A percentile compares a stretch with the other conserved stretches of the same genome.
These are phyloP conservation scores for Phytophthora meadii DNA, from an alignment of 352 stramenopile species.

Conservation along the genomic window DNA sequence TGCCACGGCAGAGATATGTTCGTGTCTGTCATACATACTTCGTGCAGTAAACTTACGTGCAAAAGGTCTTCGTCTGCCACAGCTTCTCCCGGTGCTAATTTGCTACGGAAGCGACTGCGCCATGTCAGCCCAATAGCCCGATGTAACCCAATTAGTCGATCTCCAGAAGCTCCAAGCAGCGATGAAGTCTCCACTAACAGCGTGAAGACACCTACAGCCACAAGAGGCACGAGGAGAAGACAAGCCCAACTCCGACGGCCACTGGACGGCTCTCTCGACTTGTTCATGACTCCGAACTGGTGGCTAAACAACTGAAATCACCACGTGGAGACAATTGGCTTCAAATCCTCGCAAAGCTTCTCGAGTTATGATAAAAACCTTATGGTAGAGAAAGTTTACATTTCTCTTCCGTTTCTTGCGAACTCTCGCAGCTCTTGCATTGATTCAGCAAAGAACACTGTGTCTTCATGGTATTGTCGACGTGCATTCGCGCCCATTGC, in stretches of 20 bases:
- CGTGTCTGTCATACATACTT: slow-evolving; percentile 29
- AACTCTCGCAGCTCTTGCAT: slow-evolving; percentile 54
- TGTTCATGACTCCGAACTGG: slow-evolving; percentile 18
- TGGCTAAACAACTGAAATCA: slow-evolving; percentile 20
- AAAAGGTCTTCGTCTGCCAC: slow-evolving; percentile 34
- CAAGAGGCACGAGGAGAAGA: slow-evolving; percentile 24
- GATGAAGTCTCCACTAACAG: slow-evolving; percentile 32
- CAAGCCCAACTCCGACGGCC: slow-evolving; percentile 14
- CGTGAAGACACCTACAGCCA: slow-evolving; percentile 22
- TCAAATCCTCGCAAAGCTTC: slow-evolving; percentile 37
- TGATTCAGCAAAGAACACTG: slow-evolving; percentile 50
- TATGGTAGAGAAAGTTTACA: too few species aligned
- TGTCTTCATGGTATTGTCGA: slow-evolving; percentile 59
- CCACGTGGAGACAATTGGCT: slow-evolving; percentile 6
- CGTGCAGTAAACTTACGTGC: slow-evolving; percentile 46
- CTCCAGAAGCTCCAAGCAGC: slow-evolving; percentile 12
- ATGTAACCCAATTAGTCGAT: slow-evolving; percentile 22
- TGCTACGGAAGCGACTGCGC: slow-evolving; percentile 20
- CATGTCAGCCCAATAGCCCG: slow-evolving; percentile 17
- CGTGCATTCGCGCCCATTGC: slow-evolving; percentile 39
- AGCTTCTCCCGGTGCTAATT: slow-evolving; percentile 15
- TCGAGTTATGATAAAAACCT: slow-evolving; percentile 16
- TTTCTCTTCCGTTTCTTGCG: slow-evolving; percentile 10
- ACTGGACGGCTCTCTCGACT: slow-evolving; percentile 8
- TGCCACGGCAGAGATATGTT: slow-evolving; percentile 42